Evolutionary conservation across 768 basidiomycete genomes (phyloP).

Genomic region (Steccherinum ochraceum): DNA sequence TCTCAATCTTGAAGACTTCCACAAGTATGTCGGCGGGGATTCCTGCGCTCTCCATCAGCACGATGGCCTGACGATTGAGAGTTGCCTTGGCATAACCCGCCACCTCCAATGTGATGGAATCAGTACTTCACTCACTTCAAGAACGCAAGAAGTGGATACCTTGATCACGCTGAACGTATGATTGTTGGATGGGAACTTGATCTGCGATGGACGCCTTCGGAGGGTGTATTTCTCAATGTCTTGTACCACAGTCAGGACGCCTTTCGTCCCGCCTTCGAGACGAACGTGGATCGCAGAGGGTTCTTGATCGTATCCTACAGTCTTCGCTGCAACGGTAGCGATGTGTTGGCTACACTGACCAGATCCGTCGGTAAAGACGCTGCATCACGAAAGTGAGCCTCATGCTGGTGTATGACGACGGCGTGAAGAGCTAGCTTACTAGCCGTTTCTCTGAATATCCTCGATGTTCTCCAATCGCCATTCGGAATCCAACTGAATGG

Average conservation of each 20-base stretch:
- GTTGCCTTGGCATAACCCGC: constrained; percentile 6
- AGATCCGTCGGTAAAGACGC: constrained; percentile 8
- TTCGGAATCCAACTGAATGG: not conserved
- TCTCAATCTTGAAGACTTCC: constrained; percentile 6
- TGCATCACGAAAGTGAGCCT: too few relatives aligned
- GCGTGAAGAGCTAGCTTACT: constrained; percentile 5
- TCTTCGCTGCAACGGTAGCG: constrained; percentile 1
- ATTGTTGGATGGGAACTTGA: not conserved
- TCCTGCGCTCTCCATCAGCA: constrained; percentile 3
- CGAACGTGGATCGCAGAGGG: constrained; percentile 7
- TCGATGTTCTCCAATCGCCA: not conserved
- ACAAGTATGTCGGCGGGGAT: not conserved
- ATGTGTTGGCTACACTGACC: constrained; percentile 1
- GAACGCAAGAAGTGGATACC: not conserved
- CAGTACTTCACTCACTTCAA: not conserved
- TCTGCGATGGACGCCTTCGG: constrained; percentile 1
- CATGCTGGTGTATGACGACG: too few relatives aligned
- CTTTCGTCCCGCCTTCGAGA: constrained; percentile 6
- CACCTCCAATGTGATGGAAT: not conserved
- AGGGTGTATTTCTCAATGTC: constrained; percentile 1
- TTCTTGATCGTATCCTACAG: not conserved
- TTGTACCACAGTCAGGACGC: constrained; percentile 3
- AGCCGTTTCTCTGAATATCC: constrained; percentile 2
- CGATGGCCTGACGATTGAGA: constrained; percentile 8
- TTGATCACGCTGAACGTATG: constrained; percentile 4